These are phyloP conservation scores for Pleurotus tuoliensis DNA, from an alignment of 768 basidiomycete species.

Conservation along the genomic window DNA sequence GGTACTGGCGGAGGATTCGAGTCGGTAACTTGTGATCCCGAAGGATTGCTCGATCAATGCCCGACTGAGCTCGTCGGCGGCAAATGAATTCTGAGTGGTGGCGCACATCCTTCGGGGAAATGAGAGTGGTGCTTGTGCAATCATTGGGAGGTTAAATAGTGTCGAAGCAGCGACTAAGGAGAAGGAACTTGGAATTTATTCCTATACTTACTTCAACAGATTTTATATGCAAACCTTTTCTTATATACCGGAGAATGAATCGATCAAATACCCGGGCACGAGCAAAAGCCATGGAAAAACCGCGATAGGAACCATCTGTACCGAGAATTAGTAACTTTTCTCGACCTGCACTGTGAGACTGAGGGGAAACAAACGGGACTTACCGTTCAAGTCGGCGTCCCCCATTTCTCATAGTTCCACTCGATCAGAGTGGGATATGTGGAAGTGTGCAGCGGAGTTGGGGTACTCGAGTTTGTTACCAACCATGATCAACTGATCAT, in stretches of 20 bases:
- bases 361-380: conserved; percentile 4
- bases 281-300: conserved; percentile 10
- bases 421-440: conserved; percentile 3
- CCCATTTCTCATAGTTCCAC: conserved; percentile 9
- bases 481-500: conserved; percentile 3
- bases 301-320: conserved; percentile 9
- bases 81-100: conserved; percentile 28
- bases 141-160: conserved; percentile 6
- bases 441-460: conserved; percentile 6
- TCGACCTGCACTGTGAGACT: conserved; percentile 3
- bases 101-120: conserved; percentile 10
- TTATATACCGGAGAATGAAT: conserved; percentile 7
- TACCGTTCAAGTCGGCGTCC: conserved; percentile 7
- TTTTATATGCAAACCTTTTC: conserved; percentile 1
- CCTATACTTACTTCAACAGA: conserved; percentile 3
- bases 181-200: conserved; percentile 4
- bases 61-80: conserved; percentile 45
- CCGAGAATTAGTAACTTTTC: conserved; percentile 6
- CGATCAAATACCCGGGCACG: conserved; percentile 5
- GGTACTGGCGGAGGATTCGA: conserved; percentile 30
- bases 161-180: not conserved
- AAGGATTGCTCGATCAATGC: conserved; percentile 59
- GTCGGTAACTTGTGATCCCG: conserved; percentile 45
- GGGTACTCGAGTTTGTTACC: conserved; percentile 3
- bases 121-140: not conserved